These are phyloP conservation scores for Coccomyxa subellipsoidea DNA, from an alignment of 163 green algal genomes.

Conservation along the genomic window DNA sequence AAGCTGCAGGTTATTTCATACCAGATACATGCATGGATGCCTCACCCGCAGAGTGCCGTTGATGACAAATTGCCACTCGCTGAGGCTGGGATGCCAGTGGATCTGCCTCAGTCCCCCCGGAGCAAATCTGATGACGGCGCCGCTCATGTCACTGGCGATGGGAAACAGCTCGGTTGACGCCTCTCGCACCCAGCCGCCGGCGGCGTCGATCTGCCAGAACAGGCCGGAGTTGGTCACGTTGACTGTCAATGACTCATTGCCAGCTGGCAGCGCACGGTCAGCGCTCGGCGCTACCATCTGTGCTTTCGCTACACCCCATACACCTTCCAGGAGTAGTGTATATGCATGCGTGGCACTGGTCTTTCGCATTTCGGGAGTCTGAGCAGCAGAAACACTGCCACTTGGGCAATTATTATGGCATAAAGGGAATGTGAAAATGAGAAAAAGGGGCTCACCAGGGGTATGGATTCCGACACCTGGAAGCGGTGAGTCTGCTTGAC, in stretches of 20 bases:
- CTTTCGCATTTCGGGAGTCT: too few species aligned
- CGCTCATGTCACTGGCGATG: background rate
- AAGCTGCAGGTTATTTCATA: too few species aligned
- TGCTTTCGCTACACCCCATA: too few species aligned
- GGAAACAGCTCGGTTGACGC: background rate
- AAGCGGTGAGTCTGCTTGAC: background rate
- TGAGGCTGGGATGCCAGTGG: background rate
- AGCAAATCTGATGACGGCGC: background rate
- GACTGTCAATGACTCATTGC: too few species aligned
- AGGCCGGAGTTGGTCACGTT: too few species aligned
- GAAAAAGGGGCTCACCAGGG: background rate
- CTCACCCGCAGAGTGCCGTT: conserved; percentile 4
- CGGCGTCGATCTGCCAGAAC: background rate
- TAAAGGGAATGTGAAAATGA: too few species aligned
- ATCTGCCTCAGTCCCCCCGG: background rate
- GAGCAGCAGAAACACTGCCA: too few species aligned
- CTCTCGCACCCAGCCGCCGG: background rate
- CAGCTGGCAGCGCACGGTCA: too few species aligned
- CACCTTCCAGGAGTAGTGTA: too few species aligned
- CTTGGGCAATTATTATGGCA: too few species aligned
- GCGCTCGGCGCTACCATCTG: too few species aligned
- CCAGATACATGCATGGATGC: background rate
- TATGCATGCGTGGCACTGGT: too few species aligned
- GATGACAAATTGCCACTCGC: conserved; percentile 10
- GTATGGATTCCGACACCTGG: background rate